Percentiles rank a stretch among this genome's conserved stretches.
These are phyloP conservation scores for Copromyces sp. DNA, from an alignment of 495 filamentous ascomycete genomes.

Conservation along the genomic window DNA sequence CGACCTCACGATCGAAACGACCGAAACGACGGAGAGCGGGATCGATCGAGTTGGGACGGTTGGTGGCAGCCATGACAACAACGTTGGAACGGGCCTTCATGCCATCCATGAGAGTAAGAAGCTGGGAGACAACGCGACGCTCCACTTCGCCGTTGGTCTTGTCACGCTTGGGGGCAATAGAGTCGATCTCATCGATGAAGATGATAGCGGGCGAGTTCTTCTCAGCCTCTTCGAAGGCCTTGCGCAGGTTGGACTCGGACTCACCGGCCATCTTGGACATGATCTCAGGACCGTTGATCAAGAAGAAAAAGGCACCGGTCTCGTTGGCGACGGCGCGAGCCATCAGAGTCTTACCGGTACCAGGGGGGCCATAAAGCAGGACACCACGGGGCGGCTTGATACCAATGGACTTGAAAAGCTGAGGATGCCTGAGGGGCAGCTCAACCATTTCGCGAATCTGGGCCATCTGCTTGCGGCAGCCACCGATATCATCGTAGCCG, in stretches of 20 bases:
- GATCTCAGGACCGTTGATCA: slow-evolving; percentile 98
- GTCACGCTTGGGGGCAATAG: slow-evolving; percentile 97
- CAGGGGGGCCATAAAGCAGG: slow-evolving; percentile 91
- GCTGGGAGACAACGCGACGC: slow-evolving; percentile 94
- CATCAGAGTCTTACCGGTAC: slow-evolving; percentile 99
- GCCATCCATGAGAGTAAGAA: slow-evolving; percentile 96
- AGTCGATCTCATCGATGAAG: slow-evolving; percentile 99
- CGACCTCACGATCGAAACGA: slow-evolving; percentile 96
- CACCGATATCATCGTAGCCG: slow-evolving; percentile 98
- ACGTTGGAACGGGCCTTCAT: slow-evolving; percentile 99
- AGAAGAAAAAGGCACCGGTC: slow-evolving; percentile 97
- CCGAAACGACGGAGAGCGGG: slow-evolving; percentile 95
- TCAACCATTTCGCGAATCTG: slow-evolving; percentile 98
- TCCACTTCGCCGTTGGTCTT: slow-evolving; percentile 99
- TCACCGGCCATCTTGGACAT: slow-evolving; percentile 99
- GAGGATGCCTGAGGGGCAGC: slow-evolving; percentile 88
- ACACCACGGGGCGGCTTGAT: slow-evolving; percentile 99
- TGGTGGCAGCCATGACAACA: slow-evolving; percentile 97
- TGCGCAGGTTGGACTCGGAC: slow-evolving; percentile 93
- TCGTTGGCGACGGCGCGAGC: slow-evolving; percentile 97
- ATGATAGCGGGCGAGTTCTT: slow-evolving; percentile 99
- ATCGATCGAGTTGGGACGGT: slow-evolving; percentile 95
- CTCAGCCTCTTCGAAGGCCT: slow-evolving; percentile 97
- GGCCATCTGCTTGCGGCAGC: slow-evolving; percentile 98
- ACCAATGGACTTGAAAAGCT: slow-evolving; percentile 99